Conservation (phyloP, 179 eudicot genomes). For the Beta corolliflora region DNA sequence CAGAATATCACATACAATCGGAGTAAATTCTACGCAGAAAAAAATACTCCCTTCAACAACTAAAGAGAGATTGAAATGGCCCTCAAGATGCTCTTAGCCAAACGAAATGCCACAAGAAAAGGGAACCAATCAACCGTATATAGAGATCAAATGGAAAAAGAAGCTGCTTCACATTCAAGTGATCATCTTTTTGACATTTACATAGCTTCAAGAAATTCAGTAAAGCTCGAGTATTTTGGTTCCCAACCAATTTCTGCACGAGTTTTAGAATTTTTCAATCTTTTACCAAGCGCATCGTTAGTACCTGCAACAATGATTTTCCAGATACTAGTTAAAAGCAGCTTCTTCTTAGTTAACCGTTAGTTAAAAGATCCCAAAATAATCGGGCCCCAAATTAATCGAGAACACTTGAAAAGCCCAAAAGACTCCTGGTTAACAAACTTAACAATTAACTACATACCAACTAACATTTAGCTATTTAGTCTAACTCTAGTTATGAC, state of each 20-base stretch:
- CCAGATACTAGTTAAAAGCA: not conserved
- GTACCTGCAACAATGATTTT: constrained; percentile 44
- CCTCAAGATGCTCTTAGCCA: not conserved
- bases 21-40: not conserved
- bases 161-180: not conserved
- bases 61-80: not conserved
- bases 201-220: constrained; percentile 54
- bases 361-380: no score
- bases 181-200: not conserved
- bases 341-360: no score
- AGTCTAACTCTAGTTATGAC: no score
- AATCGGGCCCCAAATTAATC: no score
- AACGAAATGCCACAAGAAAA: not conserved
- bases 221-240: constrained; percentile 77
- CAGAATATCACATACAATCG: not conserved
- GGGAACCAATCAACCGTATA: not conserved
- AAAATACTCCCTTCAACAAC: not conserved
- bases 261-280: constrained; percentile 67
- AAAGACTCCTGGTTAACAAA: no score
- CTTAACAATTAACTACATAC: no score
- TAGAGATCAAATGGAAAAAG: not conserved
- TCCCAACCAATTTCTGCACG: constrained; percentile 70
- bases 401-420: no score
- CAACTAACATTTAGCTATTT: no score
- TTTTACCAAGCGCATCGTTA: constrained; percentile 74